Conservation (phyloP, 768 basidiomycete genomes). For the Kwoniella mangroviensis region DNA sequence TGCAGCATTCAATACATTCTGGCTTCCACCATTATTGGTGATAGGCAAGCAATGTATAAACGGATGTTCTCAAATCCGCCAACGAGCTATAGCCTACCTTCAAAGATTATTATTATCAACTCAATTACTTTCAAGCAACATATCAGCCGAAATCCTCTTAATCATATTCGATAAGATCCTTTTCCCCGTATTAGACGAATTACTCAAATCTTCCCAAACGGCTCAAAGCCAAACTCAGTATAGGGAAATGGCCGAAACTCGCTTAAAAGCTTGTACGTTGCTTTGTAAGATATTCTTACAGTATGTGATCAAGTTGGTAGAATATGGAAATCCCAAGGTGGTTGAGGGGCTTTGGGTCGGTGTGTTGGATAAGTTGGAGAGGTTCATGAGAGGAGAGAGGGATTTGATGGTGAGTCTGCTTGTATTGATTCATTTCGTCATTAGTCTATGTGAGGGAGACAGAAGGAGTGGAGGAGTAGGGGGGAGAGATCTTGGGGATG, state of each 20-base stretch:
- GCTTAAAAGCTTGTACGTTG: conserved; percentile 82
- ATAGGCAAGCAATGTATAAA: conserved; percentile 82
- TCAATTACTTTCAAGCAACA: conserved; percentile 66
- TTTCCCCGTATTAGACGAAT: conserved; percentile 88
- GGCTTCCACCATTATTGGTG: conserved; percentile 73
- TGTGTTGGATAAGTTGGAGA: conserved; percentile 84
- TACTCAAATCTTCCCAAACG: conserved; percentile 76
- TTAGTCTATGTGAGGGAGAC: not conserved
- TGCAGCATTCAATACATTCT: conserved; percentile 75
- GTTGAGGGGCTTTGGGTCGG: conserved; percentile 80
- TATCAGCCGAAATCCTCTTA: conserved; percentile 66
- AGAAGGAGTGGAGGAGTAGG: not conserved
- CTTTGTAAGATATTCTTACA: conserved; percentile 96
- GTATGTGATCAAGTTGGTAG: conserved; percentile 75
- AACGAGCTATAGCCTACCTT: conserved; percentile 75
- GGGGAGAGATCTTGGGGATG: not conserved
- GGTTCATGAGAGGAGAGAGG: conserved; percentile 82
- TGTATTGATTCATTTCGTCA: not conserved
- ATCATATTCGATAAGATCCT: conserved; percentile 86
- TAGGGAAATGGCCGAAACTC: conserved; percentile 86
- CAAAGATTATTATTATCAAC: conserved; percentile 84
- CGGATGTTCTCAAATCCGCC: conserved; percentile 80
- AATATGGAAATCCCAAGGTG: conserved; percentile 57
- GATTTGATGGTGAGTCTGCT: conserved; percentile 76
- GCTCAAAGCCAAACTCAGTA: conserved; percentile 61